Percentiles rank a stretch among this genome's conserved stretches.
Conservation (phyloP, 208 protist species). For the Trypanosoma theileri region DNA sequence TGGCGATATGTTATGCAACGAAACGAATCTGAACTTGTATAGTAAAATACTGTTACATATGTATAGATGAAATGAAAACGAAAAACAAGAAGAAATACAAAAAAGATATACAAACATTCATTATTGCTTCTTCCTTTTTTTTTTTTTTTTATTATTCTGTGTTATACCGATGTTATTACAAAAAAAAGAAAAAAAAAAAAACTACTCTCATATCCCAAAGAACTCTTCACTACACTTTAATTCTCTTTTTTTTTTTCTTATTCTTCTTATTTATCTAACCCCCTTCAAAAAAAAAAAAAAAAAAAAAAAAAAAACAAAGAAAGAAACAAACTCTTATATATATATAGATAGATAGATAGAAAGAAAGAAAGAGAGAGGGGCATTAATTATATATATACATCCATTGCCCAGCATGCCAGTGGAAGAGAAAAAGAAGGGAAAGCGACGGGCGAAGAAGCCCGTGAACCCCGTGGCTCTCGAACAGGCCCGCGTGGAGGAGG, state of each 20-base stretch:
- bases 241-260: slow-evolving; percentile 7
- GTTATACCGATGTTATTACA: too few relatives aligned
- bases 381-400: too few relatives aligned
- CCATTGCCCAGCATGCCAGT: slow-evolving; percentile 8
- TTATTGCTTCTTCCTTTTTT: background rate
- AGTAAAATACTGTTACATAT: background rate
- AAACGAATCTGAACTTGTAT: slow-evolving; percentile 9
- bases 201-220: too few relatives aligned
- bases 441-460: slow-evolving; percentile 21
- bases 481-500: slow-evolving; percentile 69
- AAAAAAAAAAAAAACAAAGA: background rate
- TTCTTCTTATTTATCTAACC: background rate
- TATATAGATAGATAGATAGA: too few relatives aligned
- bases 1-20: slow-evolving; percentile 18
- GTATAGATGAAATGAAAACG: too few relatives aligned
- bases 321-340: too few relatives aligned
- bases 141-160: background rate
- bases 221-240: background rate
- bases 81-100: background rate
- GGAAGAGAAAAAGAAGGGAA: slow-evolving; percentile 29
- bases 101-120: background rate
- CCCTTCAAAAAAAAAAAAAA: background rate
- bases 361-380: too few relatives aligned
- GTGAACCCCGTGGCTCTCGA: slow-evolving; percentile 61
- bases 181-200: too few relatives aligned